Evolutionary conservation across 129 eudicot genomes (phyloP).

Genomic region (Helianthus tuberosus): DNA sequence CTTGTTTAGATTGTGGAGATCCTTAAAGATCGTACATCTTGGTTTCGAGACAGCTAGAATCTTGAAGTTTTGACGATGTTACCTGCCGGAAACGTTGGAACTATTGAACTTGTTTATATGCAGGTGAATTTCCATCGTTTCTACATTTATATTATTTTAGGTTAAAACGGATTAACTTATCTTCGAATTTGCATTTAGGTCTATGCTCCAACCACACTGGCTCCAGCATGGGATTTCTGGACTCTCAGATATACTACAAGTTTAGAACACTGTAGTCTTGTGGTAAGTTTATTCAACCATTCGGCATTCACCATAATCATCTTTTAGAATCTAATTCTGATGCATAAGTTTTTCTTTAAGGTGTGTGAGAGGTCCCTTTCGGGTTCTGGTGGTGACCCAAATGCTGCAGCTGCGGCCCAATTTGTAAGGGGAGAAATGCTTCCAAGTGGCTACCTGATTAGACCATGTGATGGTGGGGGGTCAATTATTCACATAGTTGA

Average conservation of each 20-base stretch:
- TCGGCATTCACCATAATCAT: not conserved
- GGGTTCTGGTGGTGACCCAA: slow-evolving; percentile 91
- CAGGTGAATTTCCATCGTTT: slow-evolving; percentile 50
- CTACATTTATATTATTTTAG: not conserved
- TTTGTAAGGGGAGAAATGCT: slow-evolving; percentile 90
- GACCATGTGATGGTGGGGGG: slow-evolving; percentile 99
- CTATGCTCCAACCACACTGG: slow-evolving; percentile 95
- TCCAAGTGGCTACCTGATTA: slow-evolving; percentile 93
- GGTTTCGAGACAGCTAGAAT: slow-evolving; percentile 97
- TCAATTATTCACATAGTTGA: slow-evolving; percentile 95
- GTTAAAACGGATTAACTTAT: slow-evolving; percentile 17
- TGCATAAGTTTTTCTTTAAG: slow-evolving; percentile 37
- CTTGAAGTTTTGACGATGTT: slow-evolving; percentile 83
- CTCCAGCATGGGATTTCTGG: slow-evolving; percentile 98
- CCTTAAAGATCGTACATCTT: slow-evolving; percentile 96
- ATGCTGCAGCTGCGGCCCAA: slow-evolving; percentile 69
- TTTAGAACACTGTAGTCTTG: slow-evolving; percentile 86
- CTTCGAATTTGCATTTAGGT: slow-evolving; percentile 42
- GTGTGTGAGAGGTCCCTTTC: slow-evolving; percentile 97
- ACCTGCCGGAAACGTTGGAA: slow-evolving; percentile 93
- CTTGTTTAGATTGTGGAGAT: slow-evolving; percentile 80
- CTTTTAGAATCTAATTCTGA: not conserved
- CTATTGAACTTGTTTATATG: slow-evolving; percentile 84
- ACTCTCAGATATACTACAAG: slow-evolving; percentile 90
- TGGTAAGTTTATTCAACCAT: slow-evolving; percentile 53